phyloP scores from a whole-genome alignment of 345 rosid genomes.

The Cardamine chenopodiifolia region DNA sequence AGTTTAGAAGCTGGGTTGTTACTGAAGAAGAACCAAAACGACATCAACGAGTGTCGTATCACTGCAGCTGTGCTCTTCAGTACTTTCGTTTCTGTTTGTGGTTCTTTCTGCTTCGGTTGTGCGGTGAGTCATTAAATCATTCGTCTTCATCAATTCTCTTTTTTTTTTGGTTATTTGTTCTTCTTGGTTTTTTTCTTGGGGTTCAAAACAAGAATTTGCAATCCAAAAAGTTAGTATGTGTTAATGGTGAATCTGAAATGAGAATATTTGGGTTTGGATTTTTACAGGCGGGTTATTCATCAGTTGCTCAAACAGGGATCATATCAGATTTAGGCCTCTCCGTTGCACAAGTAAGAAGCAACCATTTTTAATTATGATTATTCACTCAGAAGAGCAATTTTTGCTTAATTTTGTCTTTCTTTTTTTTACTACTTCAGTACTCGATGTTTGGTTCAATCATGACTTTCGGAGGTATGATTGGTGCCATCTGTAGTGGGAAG shows the following conservation, averaged over 20 bases:
- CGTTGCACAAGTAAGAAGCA: constrained; percentile 43
- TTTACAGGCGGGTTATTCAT: constrained; percentile 53
- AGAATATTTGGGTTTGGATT: neutral
- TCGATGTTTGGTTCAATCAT: constrained; percentile 46
- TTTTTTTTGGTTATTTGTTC: no score
- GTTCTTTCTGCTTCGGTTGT: constrained; percentile 48
- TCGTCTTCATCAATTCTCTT: neutral
- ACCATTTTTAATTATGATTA: neutral
- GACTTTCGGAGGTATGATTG: constrained; percentile 50
- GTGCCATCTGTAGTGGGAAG: constrained; percentile 45
- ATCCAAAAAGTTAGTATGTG: neutral
- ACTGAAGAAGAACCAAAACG: constrained; percentile 33
- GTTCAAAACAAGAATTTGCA: neutral
- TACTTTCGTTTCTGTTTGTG: constrained; percentile 48
- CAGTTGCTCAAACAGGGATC: constrained; percentile 50
- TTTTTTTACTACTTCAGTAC: constrained; percentile 26
- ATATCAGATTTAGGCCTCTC: constrained; percentile 48
- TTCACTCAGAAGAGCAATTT: neutral
- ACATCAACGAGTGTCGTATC: constrained; percentile 42
- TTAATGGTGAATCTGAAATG: neutral
- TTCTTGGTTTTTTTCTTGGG: neutral
- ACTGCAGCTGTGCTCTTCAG: constrained; percentile 40
- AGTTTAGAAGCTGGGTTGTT: constrained; percentile 39
- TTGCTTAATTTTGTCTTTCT: neutral
- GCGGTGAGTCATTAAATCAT: constrained; percentile 36